Conservation (phyloP, 169 alveolate genomes). For the Eimeria tenella region DNA sequence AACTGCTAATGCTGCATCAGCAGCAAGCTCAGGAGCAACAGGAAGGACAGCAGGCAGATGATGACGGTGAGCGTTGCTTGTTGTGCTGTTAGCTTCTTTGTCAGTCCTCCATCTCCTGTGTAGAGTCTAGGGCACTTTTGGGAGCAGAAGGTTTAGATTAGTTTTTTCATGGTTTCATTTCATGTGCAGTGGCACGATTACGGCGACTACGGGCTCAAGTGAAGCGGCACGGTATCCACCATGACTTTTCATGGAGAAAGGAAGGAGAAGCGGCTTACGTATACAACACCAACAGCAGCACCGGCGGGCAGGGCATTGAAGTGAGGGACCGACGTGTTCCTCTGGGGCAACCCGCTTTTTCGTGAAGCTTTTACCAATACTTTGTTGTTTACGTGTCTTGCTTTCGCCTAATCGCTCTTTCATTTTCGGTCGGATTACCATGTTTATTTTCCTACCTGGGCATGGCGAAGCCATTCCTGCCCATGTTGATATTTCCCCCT, state of each 20-base stretch:
- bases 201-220: slow-evolving; percentile 57
- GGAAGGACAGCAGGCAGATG: slow-evolving; percentile 8
- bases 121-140: not conserved
- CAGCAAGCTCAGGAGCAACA: slow-evolving; percentile 2
- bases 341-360: not conserved
- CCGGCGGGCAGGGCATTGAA: slow-evolving; percentile 21
- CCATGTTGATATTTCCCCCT: too few relatives aligned
- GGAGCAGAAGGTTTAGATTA: not conserved
- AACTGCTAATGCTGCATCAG: slow-evolving; percentile 6
- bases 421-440: too few relatives aligned
- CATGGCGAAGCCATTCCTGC: too few relatives aligned
- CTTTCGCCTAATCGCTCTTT: too few relatives aligned
- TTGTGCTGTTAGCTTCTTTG: not conserved
- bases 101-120: not conserved
- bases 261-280: slow-evolving; percentile 23
- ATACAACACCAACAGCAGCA: slow-evolving; percentile 8
- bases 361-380: not conserved
- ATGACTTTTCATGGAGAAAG: slow-evolving; percentile 38
- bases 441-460: too few relatives aligned
- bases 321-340: not conserved
- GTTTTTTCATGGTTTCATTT: not conserved
- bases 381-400: not conserved
- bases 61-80: not conserved
- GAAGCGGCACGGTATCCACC: slow-evolving; percentile 46
- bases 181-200: slow-evolving; percentile 26